phyloP scores from a whole-genome alignment of 108 stramenopile species.

The Cyclotella sp. region DNA sequence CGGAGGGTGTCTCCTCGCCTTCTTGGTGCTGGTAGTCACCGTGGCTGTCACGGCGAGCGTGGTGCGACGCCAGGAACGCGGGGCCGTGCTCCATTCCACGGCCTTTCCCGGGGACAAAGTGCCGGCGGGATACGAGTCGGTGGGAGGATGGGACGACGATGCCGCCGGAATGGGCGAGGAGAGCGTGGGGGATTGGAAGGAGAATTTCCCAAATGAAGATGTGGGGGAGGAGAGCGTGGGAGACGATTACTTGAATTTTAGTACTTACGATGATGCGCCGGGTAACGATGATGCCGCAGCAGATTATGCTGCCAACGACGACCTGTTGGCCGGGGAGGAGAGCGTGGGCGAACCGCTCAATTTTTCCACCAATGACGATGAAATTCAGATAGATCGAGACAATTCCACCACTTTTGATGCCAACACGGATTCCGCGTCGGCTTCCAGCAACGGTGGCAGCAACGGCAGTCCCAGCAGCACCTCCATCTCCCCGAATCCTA shows the following conservation, averaged over 20 bases:
- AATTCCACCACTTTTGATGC: neutral
- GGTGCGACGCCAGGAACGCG: neutral
- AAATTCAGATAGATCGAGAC: neutral
- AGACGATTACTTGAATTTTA: neutral
- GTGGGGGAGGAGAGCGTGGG: neutral
- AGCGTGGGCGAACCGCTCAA: constrained; percentile 2
- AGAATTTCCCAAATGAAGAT: neutral
- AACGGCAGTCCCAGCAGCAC: neutral
- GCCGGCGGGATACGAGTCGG: neutral
- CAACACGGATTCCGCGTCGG: too few species aligned
- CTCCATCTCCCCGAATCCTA: neutral
- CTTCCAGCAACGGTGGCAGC: neutral
- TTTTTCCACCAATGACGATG: neutral
- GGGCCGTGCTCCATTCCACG: neutral
- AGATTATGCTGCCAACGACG: neutral
- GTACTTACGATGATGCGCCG: neutral
- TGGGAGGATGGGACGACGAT: neutral
- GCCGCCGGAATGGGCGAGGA: neutral
- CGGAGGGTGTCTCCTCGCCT: neutral
- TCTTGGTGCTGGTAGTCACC: constrained; percentile 4
- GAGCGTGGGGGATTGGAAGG: neutral
- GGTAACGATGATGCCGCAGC: neutral
- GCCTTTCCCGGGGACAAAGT: neutral
- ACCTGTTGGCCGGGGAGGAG: neutral
- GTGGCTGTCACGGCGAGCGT: constrained; percentile 8